phyloP scores from a whole-genome alignment of 2,329 filamentous ascomycete species.

The Epicoccum sorghinum region DNA sequence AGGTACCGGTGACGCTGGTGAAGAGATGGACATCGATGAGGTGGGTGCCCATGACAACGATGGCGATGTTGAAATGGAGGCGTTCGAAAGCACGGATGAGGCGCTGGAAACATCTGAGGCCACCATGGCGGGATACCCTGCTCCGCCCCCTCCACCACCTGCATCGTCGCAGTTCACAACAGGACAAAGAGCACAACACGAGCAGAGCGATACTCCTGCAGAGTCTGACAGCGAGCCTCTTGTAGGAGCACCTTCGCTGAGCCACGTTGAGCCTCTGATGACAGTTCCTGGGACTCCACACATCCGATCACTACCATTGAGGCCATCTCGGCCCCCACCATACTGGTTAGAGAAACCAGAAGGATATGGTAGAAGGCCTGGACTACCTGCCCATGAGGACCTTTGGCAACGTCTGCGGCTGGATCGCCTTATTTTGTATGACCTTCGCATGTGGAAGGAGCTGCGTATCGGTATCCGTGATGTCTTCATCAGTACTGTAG shows the following conservation, averaged over 20 bases:
- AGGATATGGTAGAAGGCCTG: constrained; percentile 67
- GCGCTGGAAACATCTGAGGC: constrained; percentile 77
- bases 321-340: constrained; percentile 68
- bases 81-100: constrained; percentile 60
- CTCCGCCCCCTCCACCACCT: constrained; percentile 61
- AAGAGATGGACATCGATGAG: constrained; percentile 57
- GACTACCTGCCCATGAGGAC: constrained; percentile 78
- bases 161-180: constrained; percentile 9
- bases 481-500: constrained; percentile 94
- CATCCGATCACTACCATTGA: constrained; percentile 50
- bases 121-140: constrained; percentile 76
- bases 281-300: constrained; percentile 82
- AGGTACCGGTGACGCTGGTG: constrained; percentile 42
- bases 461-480: constrained; percentile 87
- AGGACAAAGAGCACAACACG: constrained; percentile 30
- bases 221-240: constrained; percentile 76
- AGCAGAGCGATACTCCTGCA: constrained; percentile 70
- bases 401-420: constrained; percentile 87
- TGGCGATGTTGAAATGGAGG: constrained; percentile 58
- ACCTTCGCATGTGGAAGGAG: constrained; percentile 96
- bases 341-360: constrained; percentile 88
- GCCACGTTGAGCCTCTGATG: constrained; percentile 69
- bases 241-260: constrained; percentile 61
- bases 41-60: constrained; percentile 55
- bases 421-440: constrained; percentile 94